These are phyloP conservation scores for Fraxinus velutina DNA, from an alignment of 305 asterid genomes.

Conservation along the genomic window DNA sequence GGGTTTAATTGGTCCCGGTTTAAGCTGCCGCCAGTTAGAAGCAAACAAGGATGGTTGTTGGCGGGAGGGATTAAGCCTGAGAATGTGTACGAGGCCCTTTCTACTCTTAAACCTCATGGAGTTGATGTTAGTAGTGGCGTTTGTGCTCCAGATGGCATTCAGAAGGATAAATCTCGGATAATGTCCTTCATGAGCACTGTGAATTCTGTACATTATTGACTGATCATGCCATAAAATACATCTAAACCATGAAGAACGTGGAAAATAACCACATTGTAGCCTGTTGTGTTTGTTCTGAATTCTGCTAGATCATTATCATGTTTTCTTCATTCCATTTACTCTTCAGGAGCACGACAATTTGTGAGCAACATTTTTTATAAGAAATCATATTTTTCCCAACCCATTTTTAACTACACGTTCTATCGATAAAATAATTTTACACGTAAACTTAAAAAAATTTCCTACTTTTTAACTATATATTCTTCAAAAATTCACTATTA, in stretches of 20 bases:
- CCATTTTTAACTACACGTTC: too few species aligned
- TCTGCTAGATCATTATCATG: neutral
- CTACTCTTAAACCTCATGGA: slow-evolving; percentile 69
- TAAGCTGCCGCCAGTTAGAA: slow-evolving; percentile 55
- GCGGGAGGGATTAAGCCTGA: slow-evolving; percentile 86
- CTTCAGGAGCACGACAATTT: neutral
- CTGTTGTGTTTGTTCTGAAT: neutral
- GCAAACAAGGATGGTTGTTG: slow-evolving; percentile 85
- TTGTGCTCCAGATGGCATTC: slow-evolving; percentile 74
- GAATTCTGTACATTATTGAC: slow-evolving; percentile 42
- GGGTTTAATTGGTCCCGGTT: slow-evolving; percentile 81
- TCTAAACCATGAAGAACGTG: neutral
- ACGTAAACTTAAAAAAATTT: neutral
- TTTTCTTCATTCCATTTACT: neutral
- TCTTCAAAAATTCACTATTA: neutral
- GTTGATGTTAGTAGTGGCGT: slow-evolving; percentile 92
- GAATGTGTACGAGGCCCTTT: slow-evolving; percentile 63
- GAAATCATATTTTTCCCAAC: too few species aligned
- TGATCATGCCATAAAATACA: neutral
- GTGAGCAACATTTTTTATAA: neutral
- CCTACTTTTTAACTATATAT: neutral
- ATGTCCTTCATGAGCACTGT: slow-evolving; percentile 65
- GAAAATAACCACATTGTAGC: neutral
- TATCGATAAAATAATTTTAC: neutral
- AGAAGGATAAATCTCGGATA: slow-evolving; percentile 63